Conservation (phyloP, 2,329 filamentous ascomycete genomes). For the Thielaviopsis musarum region DNA sequence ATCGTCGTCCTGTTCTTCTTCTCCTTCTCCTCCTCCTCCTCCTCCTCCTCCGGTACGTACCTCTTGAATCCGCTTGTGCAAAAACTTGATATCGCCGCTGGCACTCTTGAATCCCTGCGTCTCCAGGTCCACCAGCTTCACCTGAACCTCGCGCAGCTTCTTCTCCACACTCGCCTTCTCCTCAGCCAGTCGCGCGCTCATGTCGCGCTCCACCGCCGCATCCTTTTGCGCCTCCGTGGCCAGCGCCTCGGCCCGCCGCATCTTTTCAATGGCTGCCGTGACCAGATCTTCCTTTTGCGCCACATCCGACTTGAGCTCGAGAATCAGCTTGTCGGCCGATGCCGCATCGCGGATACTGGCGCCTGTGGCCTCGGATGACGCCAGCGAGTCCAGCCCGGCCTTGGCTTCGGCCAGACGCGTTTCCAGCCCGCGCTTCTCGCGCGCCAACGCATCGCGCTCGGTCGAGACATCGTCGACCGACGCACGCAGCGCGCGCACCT, state of each 20-base stretch:
- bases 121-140: slow-evolving; percentile 81
- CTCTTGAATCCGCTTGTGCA: slow-evolving; percentile 90
- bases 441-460: slow-evolving; percentile 67
- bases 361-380: slow-evolving; percentile 51
- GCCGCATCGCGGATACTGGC: slow-evolving; percentile 83
- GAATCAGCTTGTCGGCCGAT: slow-evolving; percentile 69
- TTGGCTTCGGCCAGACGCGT: slow-evolving; percentile 73
- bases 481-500: slow-evolving; percentile 69
- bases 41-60: slow-evolving; percentile 28
- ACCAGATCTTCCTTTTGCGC: slow-evolving; percentile 91
- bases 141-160: slow-evolving; percentile 73
- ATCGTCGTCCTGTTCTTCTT: not conserved
- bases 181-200: slow-evolving; percentile 64
- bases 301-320: slow-evolving; percentile 75
- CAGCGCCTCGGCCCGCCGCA: slow-evolving; percentile 81
- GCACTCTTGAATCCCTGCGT: slow-evolving; percentile 93
- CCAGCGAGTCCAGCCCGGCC: slow-evolving; percentile 73
- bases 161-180: slow-evolving; percentile 86
- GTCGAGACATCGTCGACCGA: slow-evolving; percentile 72
- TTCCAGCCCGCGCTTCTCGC: slow-evolving; percentile 84
- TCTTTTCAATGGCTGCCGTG: slow-evolving; percentile 84
- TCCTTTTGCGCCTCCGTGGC: slow-evolving; percentile 86
- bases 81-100: slow-evolving; percentile 86
- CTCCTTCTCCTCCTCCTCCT: too few relatives aligned
- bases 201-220: slow-evolving; percentile 69